phyloP scores from a whole-genome alignment of 2,329 filamentous ascomycete genomes.

The Fusarium chuoi region DNA sequence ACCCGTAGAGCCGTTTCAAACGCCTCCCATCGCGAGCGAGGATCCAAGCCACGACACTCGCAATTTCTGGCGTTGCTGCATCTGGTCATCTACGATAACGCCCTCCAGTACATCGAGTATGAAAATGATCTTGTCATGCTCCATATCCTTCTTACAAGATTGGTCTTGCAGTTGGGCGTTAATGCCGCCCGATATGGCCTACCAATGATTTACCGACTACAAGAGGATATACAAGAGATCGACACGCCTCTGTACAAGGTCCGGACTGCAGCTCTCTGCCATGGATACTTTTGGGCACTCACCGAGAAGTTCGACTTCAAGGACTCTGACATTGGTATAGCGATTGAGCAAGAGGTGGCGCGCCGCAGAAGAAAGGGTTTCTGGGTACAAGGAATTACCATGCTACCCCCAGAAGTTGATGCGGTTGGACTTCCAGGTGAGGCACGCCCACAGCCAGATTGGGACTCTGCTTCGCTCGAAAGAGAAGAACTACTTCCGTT shows the following conservation, averaged over 20 bases:
- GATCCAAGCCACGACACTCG: conserved; percentile 61
- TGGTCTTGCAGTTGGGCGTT: conserved; percentile 82
- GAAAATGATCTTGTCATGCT: conserved; percentile 81
- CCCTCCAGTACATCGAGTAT: conserved; percentile 75
- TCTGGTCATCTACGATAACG: conserved; percentile 88
- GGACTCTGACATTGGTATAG: conserved; percentile 72
- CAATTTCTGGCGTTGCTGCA: conserved; percentile 86
- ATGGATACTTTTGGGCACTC: conserved; percentile 88
- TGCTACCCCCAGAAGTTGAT: conserved; percentile 74
- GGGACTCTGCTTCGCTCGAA: conserved; percentile 65
- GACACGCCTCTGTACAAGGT: conserved; percentile 77
- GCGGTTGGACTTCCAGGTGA: conserved; percentile 66
- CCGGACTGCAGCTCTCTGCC: conserved; percentile 83
- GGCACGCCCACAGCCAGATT: conserved; percentile 55
- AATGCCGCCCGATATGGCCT: conserved; percentile 83
- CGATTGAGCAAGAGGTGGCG: conserved; percentile 79
- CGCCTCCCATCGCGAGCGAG: conserved; percentile 70
- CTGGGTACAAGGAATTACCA: conserved; percentile 79
- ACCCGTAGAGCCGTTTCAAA: conserved; percentile 74
- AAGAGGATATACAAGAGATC: conserved; percentile 80
- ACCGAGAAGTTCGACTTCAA: conserved; percentile 83
- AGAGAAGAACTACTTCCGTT: conserved; percentile 77
- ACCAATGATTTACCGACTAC: conserved; percentile 88
- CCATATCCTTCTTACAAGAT: conserved; percentile 78
- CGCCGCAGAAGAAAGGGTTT: conserved; percentile 78